Evolutionary conservation across 495 filamentous ascomycete genomes (phyloP), one percentile per base, ranked within the genome.

Genomic region (Neurospora tetraspora): DNA sequence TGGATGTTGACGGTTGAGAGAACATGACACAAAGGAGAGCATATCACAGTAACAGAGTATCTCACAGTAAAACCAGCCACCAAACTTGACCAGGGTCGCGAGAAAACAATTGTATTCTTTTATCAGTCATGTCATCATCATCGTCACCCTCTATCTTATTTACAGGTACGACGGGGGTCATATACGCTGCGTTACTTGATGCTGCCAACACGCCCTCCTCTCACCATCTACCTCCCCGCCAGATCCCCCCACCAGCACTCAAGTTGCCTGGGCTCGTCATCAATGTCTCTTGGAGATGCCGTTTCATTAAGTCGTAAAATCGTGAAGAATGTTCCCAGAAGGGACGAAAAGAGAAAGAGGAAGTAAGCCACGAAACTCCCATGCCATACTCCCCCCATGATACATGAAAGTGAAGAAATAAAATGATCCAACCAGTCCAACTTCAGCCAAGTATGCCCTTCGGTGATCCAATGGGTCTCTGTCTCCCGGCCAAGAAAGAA

Each of bases 161-260:
- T 36, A 86, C 85, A 8, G 85, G 85, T 31, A 83, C 81, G 20
- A 87, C 84, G 45, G 45, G 45, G 83, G 85, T 65, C 84, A 84
- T 71, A 82, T 87, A 72, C 85, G 82, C 40, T 82, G 23, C 31
- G 27, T 65, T 34, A 34, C 31, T 34, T 36, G 27, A 18, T 65
- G 53, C 53, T 65, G 53, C 14, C 31, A 65, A 34, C 20, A 59
- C 23, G 14, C 47, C 27, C 53, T 61, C 53, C 53, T 31, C 23
- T 61, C 23, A 31, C 23, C 14, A 14, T 61, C 53, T 31, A 31
- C 16, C 12, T 23, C 45, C 45, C 53, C 12, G 27, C 5, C 53
- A 34, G 27, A 31, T 23, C 31, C 27, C 27, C 8, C 14, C 27
- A 61, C 70, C 39, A 70, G 27, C 69, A 20, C n/a, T 65, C 23